Base-by-base conservation (phyloP, 1,284 basidiomycete species). In the Anthracocystis panici-leucophaei region DNA sequence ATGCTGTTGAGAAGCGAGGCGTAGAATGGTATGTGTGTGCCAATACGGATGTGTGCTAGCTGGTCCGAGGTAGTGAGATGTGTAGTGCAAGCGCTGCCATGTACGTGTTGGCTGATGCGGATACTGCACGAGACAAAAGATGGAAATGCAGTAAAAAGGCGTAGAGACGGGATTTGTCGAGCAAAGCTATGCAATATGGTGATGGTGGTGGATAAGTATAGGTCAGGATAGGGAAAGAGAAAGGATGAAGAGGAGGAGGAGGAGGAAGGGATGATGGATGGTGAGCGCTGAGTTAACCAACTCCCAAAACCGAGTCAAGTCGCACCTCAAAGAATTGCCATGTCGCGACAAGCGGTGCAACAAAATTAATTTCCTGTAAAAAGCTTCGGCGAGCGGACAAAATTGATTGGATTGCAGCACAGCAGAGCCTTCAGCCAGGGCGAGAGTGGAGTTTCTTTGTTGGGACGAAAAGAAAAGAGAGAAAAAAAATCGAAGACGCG, bases 121-220 rank as follows among this genome's bases (percentile, higher is more conserved):
- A 27, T 25, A 29, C 18, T 29, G 38, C 52, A 54, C 18, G n/a
- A 31, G 40, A 42, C 23, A 40, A 54, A 42, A 12, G 25, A 38
- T 53, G 38, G 38, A 18, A 18, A 41, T 41, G 51, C 23, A 38
- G 16, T 23, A 44, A 44, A 53, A 44, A 44, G 52, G 25, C 42
- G 41, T 44, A 54, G 25, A 55, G 53, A 40, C 52, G 40, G 25
- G n/a, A 27, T 14, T 5, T 31, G n/a, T 54, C n/a, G n/a, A 31
- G 18, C 40, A 9, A 31, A 11, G 16, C 18, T 7, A 41, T 8
- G 16, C 14, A 16, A 38, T 7, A 38, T 38, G 35, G 35, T 38
- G 35, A 12, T 38, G 35, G 10, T 20, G 14, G 50, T 40, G 21
- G 21, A 12, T 33, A 16, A 20, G 29, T 20, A 16, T 49, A 33